Evolutionary conservation across 768 basidiomycete genomes (phyloP), one percentile per base, ranked within the genome.

Genomic region (Podaxis carcinomalis): DNA sequence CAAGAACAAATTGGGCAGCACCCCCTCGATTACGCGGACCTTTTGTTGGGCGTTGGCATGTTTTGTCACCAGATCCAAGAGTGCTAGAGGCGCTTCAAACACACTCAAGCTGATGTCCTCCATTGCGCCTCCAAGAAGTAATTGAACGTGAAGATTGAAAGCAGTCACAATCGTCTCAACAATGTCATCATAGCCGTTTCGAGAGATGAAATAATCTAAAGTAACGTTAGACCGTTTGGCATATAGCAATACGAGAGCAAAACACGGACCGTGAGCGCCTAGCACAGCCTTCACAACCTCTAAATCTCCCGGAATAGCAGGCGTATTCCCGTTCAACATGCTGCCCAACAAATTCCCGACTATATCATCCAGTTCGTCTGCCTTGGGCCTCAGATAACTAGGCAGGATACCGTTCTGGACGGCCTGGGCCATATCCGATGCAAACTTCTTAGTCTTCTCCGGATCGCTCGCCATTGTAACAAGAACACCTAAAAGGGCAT

Each of bases 1-100:
- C 6, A 83, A 63, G 65, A 82, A 86, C 5, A 86, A 58, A 51
- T 78, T 70, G 0, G 79, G 78, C 9, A 84, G 56, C 35, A 82
- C 61, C 1, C 65, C 35, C 16, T 68, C 65, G 35, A 71, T 55
- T 2, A 57, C 28, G 4, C 61, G 57, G 36, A 63, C 52, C 0
- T 64, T 62, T 23, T 36, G 53, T 16, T 51, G 6, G 4, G 64
- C 42, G n/a, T 53, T 35, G 1, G 51, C n/a, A 47, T 68, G 56
- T 23, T 63, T 49, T 35, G 60, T 40, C 2, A 65, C 42, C n/a
- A 55, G 47, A 14, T 55, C 59, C 23, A 61, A 27, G 7, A 61
- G 59, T 14, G 50, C 52, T 10, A 61, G 19, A 23, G 53, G 52
- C n/a, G 44, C 46, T 2, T 13, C 25, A n/a, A 55, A 61, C 44